Percentiles rank a stretch among this genome's conserved stretches.
phyloP scores from a whole-genome alignment of 176 grass and related monocot genomes.

The Saccharum officinarum region DNA sequence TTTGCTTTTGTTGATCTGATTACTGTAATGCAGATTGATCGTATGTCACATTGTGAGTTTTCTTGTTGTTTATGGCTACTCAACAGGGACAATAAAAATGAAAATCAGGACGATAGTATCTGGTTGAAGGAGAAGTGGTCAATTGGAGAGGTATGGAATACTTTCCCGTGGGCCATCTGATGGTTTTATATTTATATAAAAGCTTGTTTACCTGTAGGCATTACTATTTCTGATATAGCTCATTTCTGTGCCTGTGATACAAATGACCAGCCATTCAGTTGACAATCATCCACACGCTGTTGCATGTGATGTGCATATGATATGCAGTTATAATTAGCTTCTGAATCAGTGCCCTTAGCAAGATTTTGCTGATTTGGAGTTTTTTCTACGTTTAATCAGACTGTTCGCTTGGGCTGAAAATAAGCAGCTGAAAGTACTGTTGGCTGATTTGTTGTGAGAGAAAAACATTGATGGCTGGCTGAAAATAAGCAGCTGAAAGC shows the following conservation, averaged over 20 bases:
- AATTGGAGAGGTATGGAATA: constrained; percentile 71
- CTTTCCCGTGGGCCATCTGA: not conserved
- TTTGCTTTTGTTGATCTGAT: not conserved
- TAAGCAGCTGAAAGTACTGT: too few species aligned
- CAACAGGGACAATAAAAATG: constrained; percentile 51
- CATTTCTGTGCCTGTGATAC: not conserved
- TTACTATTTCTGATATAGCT: not conserved
- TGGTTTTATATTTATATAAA: not conserved
- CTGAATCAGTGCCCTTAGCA: not conserved
- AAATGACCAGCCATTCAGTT: not conserved
- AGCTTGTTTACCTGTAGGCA: not conserved
- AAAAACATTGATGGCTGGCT: too few species aligned
- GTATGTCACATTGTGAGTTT: not conserved
- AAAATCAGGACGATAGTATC: constrained; percentile 65
- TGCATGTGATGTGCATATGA: not conserved
- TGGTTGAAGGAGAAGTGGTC: constrained; percentile 90
- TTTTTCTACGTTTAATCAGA: not conserved
- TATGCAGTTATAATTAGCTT: not conserved
- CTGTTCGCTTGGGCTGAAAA: too few species aligned
- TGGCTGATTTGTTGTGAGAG: too few species aligned
- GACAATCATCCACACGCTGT: not conserved
- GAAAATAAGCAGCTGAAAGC: too few species aligned
- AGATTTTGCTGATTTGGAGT: not conserved
- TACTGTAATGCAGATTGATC: not conserved
- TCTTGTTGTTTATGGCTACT: constrained; percentile 26